Evolutionary conservation across 2,329 filamentous ascomycete species (phyloP).

Genomic region (Didymella lethalis): DNA sequence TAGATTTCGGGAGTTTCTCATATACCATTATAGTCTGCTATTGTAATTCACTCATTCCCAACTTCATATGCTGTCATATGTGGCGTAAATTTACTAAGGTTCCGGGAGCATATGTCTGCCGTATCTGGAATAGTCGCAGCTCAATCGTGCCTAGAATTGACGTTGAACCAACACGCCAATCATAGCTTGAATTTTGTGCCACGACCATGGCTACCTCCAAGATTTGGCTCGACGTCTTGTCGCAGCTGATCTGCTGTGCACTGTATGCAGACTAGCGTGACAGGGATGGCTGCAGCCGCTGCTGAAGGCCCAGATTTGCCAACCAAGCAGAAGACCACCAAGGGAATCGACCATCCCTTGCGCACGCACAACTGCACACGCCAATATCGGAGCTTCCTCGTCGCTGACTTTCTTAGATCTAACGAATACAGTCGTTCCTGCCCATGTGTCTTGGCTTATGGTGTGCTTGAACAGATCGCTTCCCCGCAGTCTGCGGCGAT

Average conservation of each 20-base stretch:
- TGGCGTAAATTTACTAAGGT: background rate
- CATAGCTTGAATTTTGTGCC: slow-evolving; percentile 5
- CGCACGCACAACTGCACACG: slow-evolving; percentile 2
- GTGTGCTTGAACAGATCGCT: background rate
- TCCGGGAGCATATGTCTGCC: background rate
- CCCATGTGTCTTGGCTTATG: background rate
- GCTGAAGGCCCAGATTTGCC: slow-evolving; percentile 16
- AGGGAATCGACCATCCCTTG: background rate
- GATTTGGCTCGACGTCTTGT: slow-evolving; percentile 8
- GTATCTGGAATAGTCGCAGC: background rate
- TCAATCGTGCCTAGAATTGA: background rate
- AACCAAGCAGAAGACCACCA: slow-evolving; percentile 9
- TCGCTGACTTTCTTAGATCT: slow-evolving; percentile 3
- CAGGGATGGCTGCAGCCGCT: slow-evolving; percentile 4
- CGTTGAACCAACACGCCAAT: background rate
- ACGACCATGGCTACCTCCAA: slow-evolving; percentile 5
- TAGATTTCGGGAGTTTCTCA: background rate
- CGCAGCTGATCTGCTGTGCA: slow-evolving; percentile 9
- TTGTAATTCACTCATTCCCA: background rate
- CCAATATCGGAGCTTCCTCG: background rate
- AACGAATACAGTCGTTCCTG: slow-evolving; percentile 2
- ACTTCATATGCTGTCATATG: too few species aligned
- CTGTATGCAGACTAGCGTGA: slow-evolving; percentile 10
- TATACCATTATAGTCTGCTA: slow-evolving; percentile 6
- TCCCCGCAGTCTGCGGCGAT: background rate